Conservation (phyloP, 176 grass and related monocot genomes). For the Urochloa ruziziensis region DNA sequence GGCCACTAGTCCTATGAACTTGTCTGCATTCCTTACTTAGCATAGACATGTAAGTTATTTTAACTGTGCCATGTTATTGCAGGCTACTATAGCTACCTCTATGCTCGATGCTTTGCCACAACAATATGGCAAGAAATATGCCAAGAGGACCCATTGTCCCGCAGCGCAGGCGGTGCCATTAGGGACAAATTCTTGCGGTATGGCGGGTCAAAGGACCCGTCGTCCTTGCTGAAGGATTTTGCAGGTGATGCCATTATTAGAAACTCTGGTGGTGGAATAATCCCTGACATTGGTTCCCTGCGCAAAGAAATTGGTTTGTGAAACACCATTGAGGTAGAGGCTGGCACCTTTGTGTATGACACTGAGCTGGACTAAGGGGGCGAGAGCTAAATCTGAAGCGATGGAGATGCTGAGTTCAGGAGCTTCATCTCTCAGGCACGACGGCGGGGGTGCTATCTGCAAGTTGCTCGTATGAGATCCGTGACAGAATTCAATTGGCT, state of each 20-base stretch:
- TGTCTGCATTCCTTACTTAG: neutral
- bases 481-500: constrained; percentile 3
- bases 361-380: neutral
- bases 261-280: constrained; percentile 54
- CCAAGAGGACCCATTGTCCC: constrained; percentile 68
- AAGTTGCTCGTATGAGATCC: neutral
- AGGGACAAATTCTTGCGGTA: constrained; percentile 61
- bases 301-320: constrained; percentile 66
- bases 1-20: neutral
- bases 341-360: neutral
- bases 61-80: constrained; percentile 8
- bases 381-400: neutral
- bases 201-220: constrained; percentile 76
- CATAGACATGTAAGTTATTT: neutral
- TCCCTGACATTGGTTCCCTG: constrained; percentile 67
- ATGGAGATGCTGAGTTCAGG: neutral
- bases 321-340: neutral
- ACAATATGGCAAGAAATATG: constrained; percentile 92
- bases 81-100: constrained; percentile 97
- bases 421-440: neutral
- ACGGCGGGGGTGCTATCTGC: neutral
- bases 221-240: constrained; percentile 68
- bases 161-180: constrained; percentile 46
- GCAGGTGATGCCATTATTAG: constrained; percentile 58
- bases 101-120: constrained; percentile 88